A percentile compares a stretch with the other conserved stretches of the same genome.
Conservation (phyloP, 139 green algal species). For the Ettlia oleoabundans region DNA sequence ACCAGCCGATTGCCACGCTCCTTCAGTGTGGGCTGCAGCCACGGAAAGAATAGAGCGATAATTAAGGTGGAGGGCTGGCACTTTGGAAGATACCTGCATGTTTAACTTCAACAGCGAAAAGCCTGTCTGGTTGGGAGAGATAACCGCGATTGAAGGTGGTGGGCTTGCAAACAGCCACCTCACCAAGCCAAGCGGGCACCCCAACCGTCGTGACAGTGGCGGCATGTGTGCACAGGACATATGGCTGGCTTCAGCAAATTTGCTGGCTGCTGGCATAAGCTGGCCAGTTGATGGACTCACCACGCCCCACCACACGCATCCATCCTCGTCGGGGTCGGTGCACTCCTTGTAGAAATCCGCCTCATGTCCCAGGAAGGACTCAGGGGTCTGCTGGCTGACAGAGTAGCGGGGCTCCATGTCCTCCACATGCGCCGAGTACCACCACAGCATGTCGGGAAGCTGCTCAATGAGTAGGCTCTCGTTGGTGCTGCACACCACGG, state of each 20-base stretch:
- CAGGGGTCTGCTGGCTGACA: not conserved
- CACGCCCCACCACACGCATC: slow-evolving; percentile 26
- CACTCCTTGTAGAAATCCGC: not conserved
- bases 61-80: not conserved
- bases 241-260: not conserved
- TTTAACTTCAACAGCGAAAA: no score
- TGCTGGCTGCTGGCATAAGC: not conserved
- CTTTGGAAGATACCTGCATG: not conserved
- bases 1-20: not conserved
- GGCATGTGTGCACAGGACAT: not conserved
- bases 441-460: slow-evolving; percentile 11
- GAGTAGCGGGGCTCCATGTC: not conserved
- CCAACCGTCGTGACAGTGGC: no score
- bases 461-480: not conserved
- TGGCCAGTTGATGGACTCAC: no score
- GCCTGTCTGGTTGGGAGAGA: not conserved
- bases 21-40: not conserved
- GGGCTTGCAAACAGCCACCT: no score
- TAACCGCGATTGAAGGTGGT: no score
- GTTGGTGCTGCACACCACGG: not conserved
- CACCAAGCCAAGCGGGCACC: no score
- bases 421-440: not conserved
- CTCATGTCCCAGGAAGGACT: not conserved
- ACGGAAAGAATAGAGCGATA: not conserved
- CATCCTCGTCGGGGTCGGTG: not conserved